Evolutionary conservation across 345 rosid species (phyloP), one percentile per base, ranked within the genome.

Genomic region (Conringia planisiliqua): DNA sequence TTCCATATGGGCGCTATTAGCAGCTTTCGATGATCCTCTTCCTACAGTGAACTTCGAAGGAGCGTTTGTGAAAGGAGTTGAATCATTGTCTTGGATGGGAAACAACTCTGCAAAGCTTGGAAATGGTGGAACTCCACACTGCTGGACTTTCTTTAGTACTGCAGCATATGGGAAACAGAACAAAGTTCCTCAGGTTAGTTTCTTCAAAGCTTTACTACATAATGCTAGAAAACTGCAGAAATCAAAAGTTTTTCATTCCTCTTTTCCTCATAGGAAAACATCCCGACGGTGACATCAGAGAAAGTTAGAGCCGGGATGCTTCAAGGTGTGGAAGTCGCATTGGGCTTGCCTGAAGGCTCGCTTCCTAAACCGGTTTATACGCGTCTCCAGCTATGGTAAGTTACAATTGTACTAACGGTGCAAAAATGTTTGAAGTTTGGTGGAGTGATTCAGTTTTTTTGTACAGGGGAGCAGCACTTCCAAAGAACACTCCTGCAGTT

Each of bases 391-490:
- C 85, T 91, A 68, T 94, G 98, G 96, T 91, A 83, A 82, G 74
- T n/a, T n/a, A n/a, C 56, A 39, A 82, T 7, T 43, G 35, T 61
- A 6, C 27, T 27, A 40, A 32, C 10, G 2, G 16, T 42, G 50
- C 48, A 7, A 14, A 66, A 40, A 14, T 33, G 3, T 66, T 22
- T 59, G 47, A 59, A 39, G 14, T 39, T 20, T 5, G 62, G 40
- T 60, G 51, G 20, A 57, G 39, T 30, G 68, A 71, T 71, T 36
- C 43, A 35, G 7, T 1, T 33, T 22, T 18, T 12, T 26, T 52
- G 7, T 71, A 64, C 77, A 94, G 97, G 96, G 97, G 97, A 57
- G 98, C 98, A 43, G 98, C 98, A 54, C 87, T 88, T 66, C 97
- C 98, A 3, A 88, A 78, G 11, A 94, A 91, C 77, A 86, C 83